phyloP scores from a whole-genome alignment of 2,329 filamentous ascomycete species.

The Zopfia rhizophila region DNA sequence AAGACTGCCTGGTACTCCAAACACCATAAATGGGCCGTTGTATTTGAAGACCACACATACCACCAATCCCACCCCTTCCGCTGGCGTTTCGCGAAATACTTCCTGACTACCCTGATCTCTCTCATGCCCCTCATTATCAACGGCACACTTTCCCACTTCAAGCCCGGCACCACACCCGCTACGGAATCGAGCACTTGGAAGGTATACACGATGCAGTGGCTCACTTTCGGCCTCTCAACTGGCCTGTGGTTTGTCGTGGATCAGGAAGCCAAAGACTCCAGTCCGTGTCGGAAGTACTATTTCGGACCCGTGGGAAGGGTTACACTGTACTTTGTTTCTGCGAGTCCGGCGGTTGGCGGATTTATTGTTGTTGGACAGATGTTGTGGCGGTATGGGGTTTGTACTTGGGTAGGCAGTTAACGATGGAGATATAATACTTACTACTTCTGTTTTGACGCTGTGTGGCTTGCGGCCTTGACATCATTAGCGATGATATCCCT shows the following conservation, averaged over 20 bases:
- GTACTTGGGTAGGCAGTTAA: slow-evolving; percentile 3
- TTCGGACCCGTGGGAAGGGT: slow-evolving; percentile 7
- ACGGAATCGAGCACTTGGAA: slow-evolving; percentile 26
- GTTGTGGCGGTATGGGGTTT: slow-evolving; percentile 2
- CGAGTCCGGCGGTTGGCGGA: slow-evolving; percentile 4
- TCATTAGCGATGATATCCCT: too few relatives aligned
- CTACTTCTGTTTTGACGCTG: too few relatives aligned
- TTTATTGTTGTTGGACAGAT: slow-evolving; percentile 6
- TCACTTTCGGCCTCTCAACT: slow-evolving; percentile 20
- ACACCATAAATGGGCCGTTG: slow-evolving; percentile 6
- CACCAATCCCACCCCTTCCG: background rate
- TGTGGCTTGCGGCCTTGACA: too few relatives aligned
- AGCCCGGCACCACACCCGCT: slow-evolving; percentile 29
- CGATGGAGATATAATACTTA: too few relatives aligned
- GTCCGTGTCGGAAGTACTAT: slow-evolving; percentile 3
- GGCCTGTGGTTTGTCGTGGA: slow-evolving; percentile 26
- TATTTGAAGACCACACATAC: slow-evolving; percentile 1
- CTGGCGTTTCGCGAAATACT: slow-evolving; percentile 15
- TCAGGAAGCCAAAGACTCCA: slow-evolving; percentile 27
- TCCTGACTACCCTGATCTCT: slow-evolving; percentile 18
- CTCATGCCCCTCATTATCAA: slow-evolving; percentile 34
- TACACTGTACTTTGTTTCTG: slow-evolving; percentile 12
- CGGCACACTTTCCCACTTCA: slow-evolving; percentile 35
- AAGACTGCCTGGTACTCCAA: slow-evolving; percentile 1
- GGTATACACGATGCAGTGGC: slow-evolving; percentile 37